A percentile compares a stretch with the other conserved stretches of the same genome.
Conservation (phyloP, 2,329 filamentous ascomycete genomes). For the Fusarium decemcellulare region DNA sequence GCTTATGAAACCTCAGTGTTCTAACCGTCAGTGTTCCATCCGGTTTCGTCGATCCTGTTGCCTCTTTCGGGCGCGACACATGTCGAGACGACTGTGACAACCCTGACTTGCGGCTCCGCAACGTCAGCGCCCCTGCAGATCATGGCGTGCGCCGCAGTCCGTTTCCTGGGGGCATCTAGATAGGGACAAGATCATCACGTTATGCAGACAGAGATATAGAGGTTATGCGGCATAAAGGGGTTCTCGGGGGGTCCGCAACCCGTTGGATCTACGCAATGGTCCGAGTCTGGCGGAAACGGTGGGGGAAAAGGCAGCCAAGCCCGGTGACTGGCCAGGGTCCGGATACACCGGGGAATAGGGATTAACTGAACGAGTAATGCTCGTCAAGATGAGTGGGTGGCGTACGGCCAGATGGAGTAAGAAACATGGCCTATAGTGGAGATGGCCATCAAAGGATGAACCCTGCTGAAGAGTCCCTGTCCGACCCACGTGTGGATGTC, state of each 20-base stretch:
- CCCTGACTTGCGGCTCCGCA: conserved; percentile 11
- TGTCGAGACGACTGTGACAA: no score
- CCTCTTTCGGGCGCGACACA: no score
- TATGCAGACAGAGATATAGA: not conserved
- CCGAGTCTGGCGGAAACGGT: not conserved
- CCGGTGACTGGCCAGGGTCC: not conserved
- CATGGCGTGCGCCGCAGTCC: not conserved
- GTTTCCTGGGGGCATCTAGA: conserved; percentile 11
- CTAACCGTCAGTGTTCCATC: conserved; percentile 1
- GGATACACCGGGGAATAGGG: no score
- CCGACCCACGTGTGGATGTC: not conserved
- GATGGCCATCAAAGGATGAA: not conserved
- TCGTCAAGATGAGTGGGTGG: not conserved
- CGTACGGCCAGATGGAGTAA: no score
- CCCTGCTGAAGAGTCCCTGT: not conserved
- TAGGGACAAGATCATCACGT: conserved; percentile 13
- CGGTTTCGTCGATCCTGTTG: not conserved
- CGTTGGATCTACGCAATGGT: conserved; percentile 11
- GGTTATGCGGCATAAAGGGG: conserved; percentile 13
- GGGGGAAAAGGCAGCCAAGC: not conserved
- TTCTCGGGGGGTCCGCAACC: not conserved
- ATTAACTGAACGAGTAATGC: conserved; percentile 1
- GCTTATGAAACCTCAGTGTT: conserved; percentile 5
- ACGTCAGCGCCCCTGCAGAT: conserved; percentile 5
- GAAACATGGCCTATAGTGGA: not conserved